These are phyloP conservation scores for Xylaria sp. DNA, from an alignment of 2,329 filamentous ascomycete species.

Conservation along the genomic window DNA sequence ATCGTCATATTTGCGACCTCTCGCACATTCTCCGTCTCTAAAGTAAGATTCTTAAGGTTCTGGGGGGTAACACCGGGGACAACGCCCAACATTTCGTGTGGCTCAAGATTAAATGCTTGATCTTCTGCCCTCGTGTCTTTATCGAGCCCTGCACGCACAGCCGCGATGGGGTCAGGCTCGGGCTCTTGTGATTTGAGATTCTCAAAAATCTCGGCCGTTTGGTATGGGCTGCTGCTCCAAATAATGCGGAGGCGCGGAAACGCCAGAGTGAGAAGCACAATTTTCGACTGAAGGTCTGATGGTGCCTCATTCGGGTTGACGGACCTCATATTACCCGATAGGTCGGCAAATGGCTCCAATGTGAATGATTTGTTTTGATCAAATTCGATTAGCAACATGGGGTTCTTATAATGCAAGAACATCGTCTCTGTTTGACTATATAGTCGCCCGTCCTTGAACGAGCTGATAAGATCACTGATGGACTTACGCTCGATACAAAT, in stretches of 20 bases:
- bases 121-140: constrained; percentile 70
- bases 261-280: constrained; percentile 90
- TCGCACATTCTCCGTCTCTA: constrained; percentile 78
- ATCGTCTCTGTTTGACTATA: constrained; percentile 94
- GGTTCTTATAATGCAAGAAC: constrained; percentile 89
- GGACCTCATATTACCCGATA: constrained; percentile 70
- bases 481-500: constrained; percentile 97
- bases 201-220: constrained; percentile 97
- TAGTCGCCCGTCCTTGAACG: constrained; percentile 89
- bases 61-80: constrained; percentile 87
- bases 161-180: constrained; percentile 90
- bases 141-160: constrained; percentile 84
- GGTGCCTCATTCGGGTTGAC: constrained; percentile 69
- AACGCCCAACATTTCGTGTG: constrained; percentile 88
- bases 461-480: constrained; percentile 88
- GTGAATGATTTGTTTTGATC: constrained; percentile 98
- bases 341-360: constrained; percentile 81
- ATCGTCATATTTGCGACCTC: constrained; percentile 90
- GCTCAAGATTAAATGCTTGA: constrained; percentile 82
- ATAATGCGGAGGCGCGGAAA: constrained; percentile 92
- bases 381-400: constrained; percentile 96
- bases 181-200: constrained; percentile 88
- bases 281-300: constrained; percentile 87
- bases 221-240: constrained; percentile 92
- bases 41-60: constrained; percentile 77